Base-by-base conservation (phyloP, 768 basidiomycete species). In the Suillus hirtellus region DNA sequence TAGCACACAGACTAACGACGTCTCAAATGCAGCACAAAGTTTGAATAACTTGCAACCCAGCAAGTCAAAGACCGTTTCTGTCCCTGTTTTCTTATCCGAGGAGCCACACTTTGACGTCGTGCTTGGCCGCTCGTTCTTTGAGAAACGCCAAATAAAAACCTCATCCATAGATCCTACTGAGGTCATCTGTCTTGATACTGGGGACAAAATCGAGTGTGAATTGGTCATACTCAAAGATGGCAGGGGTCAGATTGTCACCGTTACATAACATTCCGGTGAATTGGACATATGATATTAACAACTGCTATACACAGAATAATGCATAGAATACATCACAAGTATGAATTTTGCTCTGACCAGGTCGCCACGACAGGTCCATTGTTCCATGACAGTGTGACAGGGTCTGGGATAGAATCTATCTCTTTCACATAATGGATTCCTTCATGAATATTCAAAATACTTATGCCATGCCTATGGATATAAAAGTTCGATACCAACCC, bases 31-130 rank as follows among this genome's bases (percentile, higher is more conserved):
- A 14, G 24, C 17, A n/a, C 60, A 27, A n/a, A 27, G 56, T 31
- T 43, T 12, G 17, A 60, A 52, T 35, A 31, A 24, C 31, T 59
- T 50, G 4, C 44, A 60, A 4, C 52, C 67, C 35, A 63, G 56
- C 44, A 75, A 73, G 60, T 73, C 77, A 2, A 82, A 81, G 68
- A 75, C 78, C 4, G 81, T 82, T 12, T 71, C 79, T 64, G 72
- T 89, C 27, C 71, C 85, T 0, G 95, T 98, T 10, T 95, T 92
- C 75, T 84, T 99, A 37, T 90, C 92, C 4, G 97, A 99, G 72
- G 96, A 97, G 73, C 88, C 90, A 0, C 95, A 98, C 71, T 99
- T 99, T 75, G 95, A 97, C 69, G 92, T 98, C 54, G 90, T 99
- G 5, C 84, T 99, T 7, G 96, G 96, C 1, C 82, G 96, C 31